Percentiles rank a stretch among this genome's conserved stretches.
Evolutionary conservation across 73 alveolate species (phyloP).

Genomic region (Stentor roeselii): DNA sequence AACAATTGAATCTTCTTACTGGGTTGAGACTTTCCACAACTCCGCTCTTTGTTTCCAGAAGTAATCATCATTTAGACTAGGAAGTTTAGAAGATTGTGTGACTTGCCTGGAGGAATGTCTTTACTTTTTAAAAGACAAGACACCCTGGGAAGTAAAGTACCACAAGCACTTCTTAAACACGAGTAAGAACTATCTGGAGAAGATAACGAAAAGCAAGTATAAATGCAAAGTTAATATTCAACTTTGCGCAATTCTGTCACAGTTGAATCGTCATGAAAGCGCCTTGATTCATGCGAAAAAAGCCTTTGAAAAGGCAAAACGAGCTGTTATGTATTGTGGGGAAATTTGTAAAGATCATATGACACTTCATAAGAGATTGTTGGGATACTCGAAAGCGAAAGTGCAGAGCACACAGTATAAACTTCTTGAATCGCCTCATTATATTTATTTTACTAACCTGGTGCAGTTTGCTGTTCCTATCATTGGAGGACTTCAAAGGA

Average conservation of each 20-base stretch:
- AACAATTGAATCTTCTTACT: neutral
- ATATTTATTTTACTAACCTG: neutral
- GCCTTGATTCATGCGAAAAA: slow-evolving; percentile 83
- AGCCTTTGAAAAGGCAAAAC: slow-evolving; percentile 37
- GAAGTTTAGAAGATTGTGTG: slow-evolving; percentile 61
- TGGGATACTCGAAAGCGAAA: neutral
- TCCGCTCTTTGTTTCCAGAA: slow-evolving; percentile 39
- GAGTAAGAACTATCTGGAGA: slow-evolving; percentile 22
- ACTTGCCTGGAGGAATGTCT: slow-evolving; percentile 70
- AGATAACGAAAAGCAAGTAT: slow-evolving; percentile 70
- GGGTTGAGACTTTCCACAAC: slow-evolving; percentile 19
- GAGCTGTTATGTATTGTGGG: neutral
- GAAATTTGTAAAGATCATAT: slow-evolving; percentile 2
- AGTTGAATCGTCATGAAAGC: slow-evolving; percentile 74
- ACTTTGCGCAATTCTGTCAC: slow-evolving; percentile 84
- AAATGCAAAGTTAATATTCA: slow-evolving; percentile 82
- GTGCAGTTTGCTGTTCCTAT: neutral
- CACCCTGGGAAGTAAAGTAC: neutral
- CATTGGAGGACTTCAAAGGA: neutral
- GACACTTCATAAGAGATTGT: neutral
- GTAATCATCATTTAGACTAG: slow-evolving; percentile 30
- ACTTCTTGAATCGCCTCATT: slow-evolving; percentile 18
- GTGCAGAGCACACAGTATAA: neutral
- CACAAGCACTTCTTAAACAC: neutral
- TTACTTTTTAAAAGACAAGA: slow-evolving; percentile 30